These are phyloP conservation scores for Luvunga scandens DNA, from an alignment of 345 rosid genomes.

Conservation along the genomic window DNA sequence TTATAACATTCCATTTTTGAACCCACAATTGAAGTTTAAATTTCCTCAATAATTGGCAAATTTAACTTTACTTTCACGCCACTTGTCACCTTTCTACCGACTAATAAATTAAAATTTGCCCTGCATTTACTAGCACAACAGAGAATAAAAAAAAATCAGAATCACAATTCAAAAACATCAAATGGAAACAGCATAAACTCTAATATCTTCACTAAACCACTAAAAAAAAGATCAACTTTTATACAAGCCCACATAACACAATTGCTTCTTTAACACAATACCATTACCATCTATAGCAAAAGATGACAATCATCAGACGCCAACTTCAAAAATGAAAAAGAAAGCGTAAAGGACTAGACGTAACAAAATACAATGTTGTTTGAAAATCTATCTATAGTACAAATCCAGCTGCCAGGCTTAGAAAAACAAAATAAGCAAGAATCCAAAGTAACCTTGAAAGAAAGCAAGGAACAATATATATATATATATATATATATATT, in stretches of 20 bases:
- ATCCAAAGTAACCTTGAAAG: not conserved
- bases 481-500: too few species aligned
- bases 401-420: not conserved
- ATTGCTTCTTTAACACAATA: constrained; percentile 12
- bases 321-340: constrained; percentile 13
- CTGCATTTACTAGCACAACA: constrained; percentile 8
- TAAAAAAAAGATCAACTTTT: not conserved
- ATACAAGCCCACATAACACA: constrained; percentile 14
- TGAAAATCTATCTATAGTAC: not conserved
- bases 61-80: constrained; percentile 3
- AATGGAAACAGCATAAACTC: not conserved
- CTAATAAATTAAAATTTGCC: constrained; percentile 3
- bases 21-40: constrained; percentile 11
- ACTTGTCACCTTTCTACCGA: not conserved
- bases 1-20: constrained; percentile 16
- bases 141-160: not conserved
- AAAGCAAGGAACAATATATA: not conserved
- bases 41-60: constrained; percentile 14
- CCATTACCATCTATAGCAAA: constrained; percentile 19
- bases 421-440: not conserved
- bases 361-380: not conserved
- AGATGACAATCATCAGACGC: constrained; percentile 14
- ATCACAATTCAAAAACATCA: not conserved
- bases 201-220: not conserved
- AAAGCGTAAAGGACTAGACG: not conserved